These are phyloP conservation scores for Cytospora chrysosperma DNA, from an alignment of 2,329 filamentous ascomycete species.

Conservation along the genomic window DNA sequence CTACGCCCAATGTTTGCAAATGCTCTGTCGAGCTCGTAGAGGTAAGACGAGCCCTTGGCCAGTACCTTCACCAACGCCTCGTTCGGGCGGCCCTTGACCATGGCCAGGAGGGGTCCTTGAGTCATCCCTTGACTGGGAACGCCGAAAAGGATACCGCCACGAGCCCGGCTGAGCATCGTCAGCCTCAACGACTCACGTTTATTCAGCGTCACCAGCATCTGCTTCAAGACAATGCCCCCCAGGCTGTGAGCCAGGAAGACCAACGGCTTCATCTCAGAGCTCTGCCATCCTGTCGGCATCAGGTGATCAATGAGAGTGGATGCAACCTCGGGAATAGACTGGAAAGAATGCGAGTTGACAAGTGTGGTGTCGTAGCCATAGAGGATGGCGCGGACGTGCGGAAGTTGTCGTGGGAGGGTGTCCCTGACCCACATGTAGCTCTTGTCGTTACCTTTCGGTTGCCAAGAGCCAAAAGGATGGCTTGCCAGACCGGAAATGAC, in stretches of 20 bases:
- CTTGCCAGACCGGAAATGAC: constrained; percentile 20
- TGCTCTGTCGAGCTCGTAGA: constrained; percentile 17
- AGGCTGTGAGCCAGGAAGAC: constrained; percentile 32
- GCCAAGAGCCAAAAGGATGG: constrained; percentile 24
- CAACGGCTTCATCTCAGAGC: constrained; percentile 25
- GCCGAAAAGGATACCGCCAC: constrained; percentile 30
- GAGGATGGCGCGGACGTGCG: constrained; percentile 23
- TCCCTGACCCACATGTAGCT: constrained; percentile 33
- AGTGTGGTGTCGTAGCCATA: constrained; percentile 32
- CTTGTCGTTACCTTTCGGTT: constrained; percentile 19
- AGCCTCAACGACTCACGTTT: not conserved
- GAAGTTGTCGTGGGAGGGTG: constrained; percentile 25
- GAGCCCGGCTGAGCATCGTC: constrained; percentile 18
- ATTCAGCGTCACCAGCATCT: constrained; percentile 27
- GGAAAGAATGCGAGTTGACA: constrained; percentile 27
- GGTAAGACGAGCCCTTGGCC: constrained; percentile 13
- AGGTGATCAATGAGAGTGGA: constrained; percentile 25
- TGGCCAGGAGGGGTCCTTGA: constrained; percentile 23
- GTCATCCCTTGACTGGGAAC: constrained; percentile 30
- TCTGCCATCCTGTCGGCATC: constrained; percentile 23
- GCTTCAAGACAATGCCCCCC: constrained; percentile 31
- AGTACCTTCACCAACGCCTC: constrained; percentile 23
- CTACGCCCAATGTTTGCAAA: constrained; percentile 24
- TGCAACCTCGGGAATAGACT: constrained; percentile 29
- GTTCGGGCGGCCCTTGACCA: constrained; percentile 27